Percentiles rank a stretch among this genome's conserved stretches.
These are phyloP conservation scores for Nitzschia putrida DNA, from an alignment of 108 stramenopile genomes.

Conservation along the genomic window DNA sequence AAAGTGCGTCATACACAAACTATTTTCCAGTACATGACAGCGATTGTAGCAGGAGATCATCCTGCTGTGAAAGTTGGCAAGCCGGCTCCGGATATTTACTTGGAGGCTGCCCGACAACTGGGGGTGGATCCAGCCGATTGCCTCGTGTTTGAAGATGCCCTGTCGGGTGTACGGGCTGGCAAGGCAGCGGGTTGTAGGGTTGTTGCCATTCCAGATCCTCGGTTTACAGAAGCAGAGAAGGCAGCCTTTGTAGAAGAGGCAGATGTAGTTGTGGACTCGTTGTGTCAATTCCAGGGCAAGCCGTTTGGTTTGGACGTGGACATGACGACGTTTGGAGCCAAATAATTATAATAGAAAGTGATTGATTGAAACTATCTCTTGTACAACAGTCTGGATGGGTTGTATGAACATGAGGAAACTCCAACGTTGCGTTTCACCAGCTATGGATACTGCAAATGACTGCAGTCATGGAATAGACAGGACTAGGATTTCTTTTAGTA, in stretches of 20 bases:
- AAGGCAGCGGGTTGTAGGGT: conserved; percentile 75
- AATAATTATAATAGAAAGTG: background rate
- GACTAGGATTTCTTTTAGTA: no score
- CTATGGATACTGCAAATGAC: no score
- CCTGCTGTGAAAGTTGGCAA: conserved; percentile 68
- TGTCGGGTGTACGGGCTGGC: conserved; percentile 62
- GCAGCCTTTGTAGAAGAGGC: conserved; percentile 47
- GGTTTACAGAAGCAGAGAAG: conserved; percentile 56
- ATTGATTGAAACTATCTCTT: no score
- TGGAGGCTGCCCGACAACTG: conserved; percentile 69
- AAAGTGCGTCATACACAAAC: conserved; percentile 45
- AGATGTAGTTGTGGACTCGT: conserved; percentile 58
- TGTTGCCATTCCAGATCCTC: conserved; percentile 69
- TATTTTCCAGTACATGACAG: conserved; percentile 59
- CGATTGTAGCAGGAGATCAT: conserved; percentile 74
- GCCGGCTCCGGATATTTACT: conserved; percentile 84
- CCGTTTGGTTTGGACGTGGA: conserved; percentile 40
- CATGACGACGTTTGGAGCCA: conserved; percentile 1
- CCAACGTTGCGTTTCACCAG: no score
- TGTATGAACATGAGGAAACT: no score
- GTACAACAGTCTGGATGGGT: no score
- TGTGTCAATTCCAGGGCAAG: conserved; percentile 65
- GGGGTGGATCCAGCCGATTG: conserved; percentile 65
- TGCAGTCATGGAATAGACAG: no score
- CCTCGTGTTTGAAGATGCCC: conserved; percentile 82